phyloP scores from a whole-genome alignment of 2,329 filamentous ascomycete species.

The Ophiostoma quercus region DNA sequence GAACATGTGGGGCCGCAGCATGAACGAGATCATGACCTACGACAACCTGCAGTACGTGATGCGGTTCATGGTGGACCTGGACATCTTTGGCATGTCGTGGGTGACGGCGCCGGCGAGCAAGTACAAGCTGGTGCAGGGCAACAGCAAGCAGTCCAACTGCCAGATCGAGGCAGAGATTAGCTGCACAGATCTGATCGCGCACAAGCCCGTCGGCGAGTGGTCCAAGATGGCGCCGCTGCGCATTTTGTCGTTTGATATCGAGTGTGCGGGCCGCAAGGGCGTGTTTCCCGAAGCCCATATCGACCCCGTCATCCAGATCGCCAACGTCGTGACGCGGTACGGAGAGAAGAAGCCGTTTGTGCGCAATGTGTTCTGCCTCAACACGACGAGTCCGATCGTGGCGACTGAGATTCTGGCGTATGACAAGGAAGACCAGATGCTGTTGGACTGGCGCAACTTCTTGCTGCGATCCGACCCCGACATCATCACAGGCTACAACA shows the following conservation, averaged over 20 bases:
- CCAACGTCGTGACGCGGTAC: slow-evolving; percentile 89
- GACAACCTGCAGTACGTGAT: slow-evolving; percentile 94
- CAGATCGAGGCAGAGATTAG: slow-evolving; percentile 89
- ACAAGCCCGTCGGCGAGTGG: slow-evolving; percentile 89
- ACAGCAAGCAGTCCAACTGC: slow-evolving; percentile 78
- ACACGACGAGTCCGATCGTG: slow-evolving; percentile 87
- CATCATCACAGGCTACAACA: slow-evolving; percentile 98
- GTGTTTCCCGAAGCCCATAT: slow-evolving; percentile 90
- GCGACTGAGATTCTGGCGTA: slow-evolving; percentile 90
- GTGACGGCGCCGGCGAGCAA: slow-evolving; percentile 73
- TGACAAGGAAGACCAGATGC: slow-evolving; percentile 76
- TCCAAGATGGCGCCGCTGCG: slow-evolving; percentile 94
- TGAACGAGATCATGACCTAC: slow-evolving; percentile 76
- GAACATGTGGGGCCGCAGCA: slow-evolving; percentile 68
- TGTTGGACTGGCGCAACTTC: slow-evolving; percentile 89
- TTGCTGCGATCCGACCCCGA: slow-evolving; percentile 87
- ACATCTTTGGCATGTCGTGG: slow-evolving; percentile 95
- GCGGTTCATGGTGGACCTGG: slow-evolving; percentile 96
- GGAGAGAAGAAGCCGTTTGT: slow-evolving; percentile 95
- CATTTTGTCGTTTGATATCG: slow-evolving; percentile 95
- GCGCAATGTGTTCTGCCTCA: slow-evolving; percentile 91
- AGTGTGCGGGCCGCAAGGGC: slow-evolving; percentile 94
- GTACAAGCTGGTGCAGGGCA: slow-evolving; percentile 63
- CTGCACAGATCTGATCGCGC: slow-evolving; percentile 77
- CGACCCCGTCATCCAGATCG: slow-evolving; percentile 96